Evolutionary conservation across 1,139 yeast genomes (phyloP).

Genomic region (Petasospora rhodanensis): DNA sequence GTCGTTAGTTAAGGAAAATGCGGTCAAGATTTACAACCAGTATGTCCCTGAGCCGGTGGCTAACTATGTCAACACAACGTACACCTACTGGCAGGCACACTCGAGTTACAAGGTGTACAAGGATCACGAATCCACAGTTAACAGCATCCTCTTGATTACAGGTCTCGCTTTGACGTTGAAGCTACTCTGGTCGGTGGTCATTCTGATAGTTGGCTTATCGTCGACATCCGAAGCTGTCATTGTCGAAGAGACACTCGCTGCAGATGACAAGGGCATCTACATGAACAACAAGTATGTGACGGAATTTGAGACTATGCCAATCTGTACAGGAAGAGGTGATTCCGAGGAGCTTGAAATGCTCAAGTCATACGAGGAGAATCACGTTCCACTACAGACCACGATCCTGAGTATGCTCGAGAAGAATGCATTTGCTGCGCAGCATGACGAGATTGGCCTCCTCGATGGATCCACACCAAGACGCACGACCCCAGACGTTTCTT

Average conservation of each 20-base stretch:
- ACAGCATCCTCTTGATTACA: constrained; percentile 1
- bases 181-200: constrained; percentile 2
- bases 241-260: neutral
- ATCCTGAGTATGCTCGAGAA: too few relatives aligned
- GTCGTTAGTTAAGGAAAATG: constrained; percentile 6
- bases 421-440: too few relatives aligned
- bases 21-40: constrained; percentile 5
- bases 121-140: constrained; percentile 5
- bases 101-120: constrained; percentile 12
- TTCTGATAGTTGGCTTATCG: constrained; percentile 1
- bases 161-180: constrained; percentile 3
- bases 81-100: constrained; percentile 9
- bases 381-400: too few relatives aligned
- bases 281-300: constrained; percentile 2
- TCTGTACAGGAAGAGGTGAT: constrained; percentile 19
- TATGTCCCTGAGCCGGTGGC: constrained; percentile 8
- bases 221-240: neutral
- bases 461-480: constrained; percentile 15
- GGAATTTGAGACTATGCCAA: constrained; percentile 13
- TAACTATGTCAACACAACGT: neutral
- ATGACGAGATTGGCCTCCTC: constrained; percentile 4
- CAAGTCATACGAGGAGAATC: constrained; percentile 1
- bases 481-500: constrained; percentile 1
- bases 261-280: neutral
- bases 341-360: constrained; percentile 14